Conservation (phyloP, 2,329 filamentous ascomycete genomes). For the Beauveria caledonica region DNA sequence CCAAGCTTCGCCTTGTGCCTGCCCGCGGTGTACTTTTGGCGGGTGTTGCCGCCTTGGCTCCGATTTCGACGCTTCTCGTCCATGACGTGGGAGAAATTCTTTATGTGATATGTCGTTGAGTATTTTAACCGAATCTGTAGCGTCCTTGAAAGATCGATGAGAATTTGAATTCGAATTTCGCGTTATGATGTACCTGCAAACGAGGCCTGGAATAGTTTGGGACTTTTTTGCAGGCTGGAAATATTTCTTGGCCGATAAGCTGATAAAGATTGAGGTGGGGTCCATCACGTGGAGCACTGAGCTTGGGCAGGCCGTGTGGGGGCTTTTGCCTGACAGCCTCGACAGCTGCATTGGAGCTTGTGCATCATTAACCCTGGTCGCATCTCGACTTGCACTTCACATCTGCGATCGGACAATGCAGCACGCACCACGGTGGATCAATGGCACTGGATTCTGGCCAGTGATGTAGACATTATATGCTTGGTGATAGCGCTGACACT, state of each 20-base stretch:
- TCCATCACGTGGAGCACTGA: slow-evolving; percentile 8
- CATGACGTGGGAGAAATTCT: background rate
- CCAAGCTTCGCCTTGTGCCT: slow-evolving; percentile 38
- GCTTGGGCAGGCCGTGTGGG: background rate
- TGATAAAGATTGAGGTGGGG: slow-evolving; percentile 9
- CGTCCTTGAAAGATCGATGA: background rate
- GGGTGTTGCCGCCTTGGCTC: slow-evolving; percentile 20
- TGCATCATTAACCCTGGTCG: slow-evolving; percentile 7
- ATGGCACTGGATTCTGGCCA: slow-evolving; percentile 9
- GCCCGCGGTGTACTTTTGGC: slow-evolving; percentile 24
- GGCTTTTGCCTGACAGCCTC: background rate
- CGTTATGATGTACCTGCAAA: background rate
- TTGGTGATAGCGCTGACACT: background rate
- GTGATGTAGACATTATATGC: background rate
- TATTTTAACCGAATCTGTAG: background rate
- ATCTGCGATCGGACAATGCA: background rate
- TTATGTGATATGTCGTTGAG: background rate
- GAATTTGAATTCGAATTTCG: background rate
- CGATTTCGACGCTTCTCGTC: background rate
- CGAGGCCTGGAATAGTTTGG: background rate
- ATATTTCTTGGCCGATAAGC: slow-evolving; percentile 11
- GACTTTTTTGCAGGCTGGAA: background rate
- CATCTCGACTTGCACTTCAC: background rate
- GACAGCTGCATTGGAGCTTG: background rate
- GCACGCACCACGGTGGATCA: background rate